phyloP scores from a whole-genome alignment of 371 early-diverging fungal species.

The Mortierella sp. region DNA sequence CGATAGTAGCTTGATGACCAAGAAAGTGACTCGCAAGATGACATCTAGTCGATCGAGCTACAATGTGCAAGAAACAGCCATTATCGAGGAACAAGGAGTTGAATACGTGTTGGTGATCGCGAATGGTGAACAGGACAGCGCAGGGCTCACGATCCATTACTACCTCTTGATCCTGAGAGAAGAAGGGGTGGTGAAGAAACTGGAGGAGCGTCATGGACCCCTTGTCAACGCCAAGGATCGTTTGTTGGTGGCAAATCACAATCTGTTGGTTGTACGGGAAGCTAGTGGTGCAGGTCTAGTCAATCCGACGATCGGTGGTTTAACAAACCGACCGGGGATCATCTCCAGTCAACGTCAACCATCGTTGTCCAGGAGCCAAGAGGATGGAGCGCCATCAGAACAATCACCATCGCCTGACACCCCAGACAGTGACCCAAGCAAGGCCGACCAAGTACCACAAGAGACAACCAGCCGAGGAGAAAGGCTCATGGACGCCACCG shows the following conservation, averaged over 20 bases:
- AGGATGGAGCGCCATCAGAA: slow-evolving; percentile 4
- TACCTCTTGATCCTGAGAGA: slow-evolving; percentile 43
- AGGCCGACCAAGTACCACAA: neutral
- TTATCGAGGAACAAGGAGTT: slow-evolving; percentile 44
- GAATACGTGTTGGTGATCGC: slow-evolving; percentile 50
- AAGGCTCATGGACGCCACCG: slow-evolving; percentile 44
- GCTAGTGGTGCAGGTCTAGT: neutral
- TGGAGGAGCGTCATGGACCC: slow-evolving; percentile 51
- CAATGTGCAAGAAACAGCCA: slow-evolving; percentile 25
- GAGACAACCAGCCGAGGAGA: slow-evolving; percentile 15
- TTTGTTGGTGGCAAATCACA: slow-evolving; percentile 30
- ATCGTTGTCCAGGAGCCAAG: slow-evolving; percentile 4
- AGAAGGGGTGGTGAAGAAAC: slow-evolving; percentile 51
- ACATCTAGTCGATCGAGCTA: slow-evolving; percentile 36
- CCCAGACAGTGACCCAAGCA: neutral
- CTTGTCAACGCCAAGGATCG: slow-evolving; percentile 41
- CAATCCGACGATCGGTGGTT: neutral
- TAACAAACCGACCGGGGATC: neutral
- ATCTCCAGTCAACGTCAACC: slow-evolving; percentile 12
- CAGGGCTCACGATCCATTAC: slow-evolving; percentile 49
- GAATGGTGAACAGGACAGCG: slow-evolving; percentile 43
- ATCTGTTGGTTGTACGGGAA: slow-evolving; percentile 13
- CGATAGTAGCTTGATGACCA: slow-evolving; percentile 37
- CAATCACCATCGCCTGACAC: neutral
- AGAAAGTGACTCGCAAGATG: slow-evolving; percentile 33